Evolutionary conservation across 2,329 filamentous ascomycete species (phyloP).

Genomic region (Dothidotthia symphoricarpi): DNA sequence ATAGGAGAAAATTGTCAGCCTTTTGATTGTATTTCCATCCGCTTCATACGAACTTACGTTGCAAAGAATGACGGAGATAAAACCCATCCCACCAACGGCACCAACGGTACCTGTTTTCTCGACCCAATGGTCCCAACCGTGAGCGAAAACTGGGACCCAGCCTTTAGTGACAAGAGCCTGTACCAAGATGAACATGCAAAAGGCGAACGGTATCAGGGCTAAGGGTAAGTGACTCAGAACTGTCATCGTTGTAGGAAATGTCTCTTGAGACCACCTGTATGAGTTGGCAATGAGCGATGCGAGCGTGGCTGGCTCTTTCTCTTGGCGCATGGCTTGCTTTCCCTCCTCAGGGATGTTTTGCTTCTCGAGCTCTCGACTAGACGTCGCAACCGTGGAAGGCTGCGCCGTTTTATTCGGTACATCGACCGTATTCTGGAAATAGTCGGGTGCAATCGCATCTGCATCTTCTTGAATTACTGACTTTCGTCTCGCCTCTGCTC

Average conservation of each 20-base stretch:
- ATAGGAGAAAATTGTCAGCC: background rate
- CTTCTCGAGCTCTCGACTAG: slow-evolving; percentile 7
- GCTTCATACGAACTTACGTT: slow-evolving; percentile 56
- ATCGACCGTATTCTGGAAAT: slow-evolving; percentile 2
- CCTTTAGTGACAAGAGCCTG: slow-evolving; percentile 71
- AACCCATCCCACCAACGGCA: slow-evolving; percentile 69
- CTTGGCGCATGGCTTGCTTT: slow-evolving; percentile 2
- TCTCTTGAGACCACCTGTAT: slow-evolving; percentile 64
- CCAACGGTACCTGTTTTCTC: slow-evolving; percentile 66
- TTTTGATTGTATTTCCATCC: background rate
- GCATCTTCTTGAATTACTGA: slow-evolving; percentile 11
- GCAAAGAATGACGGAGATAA: slow-evolving; percentile 67
- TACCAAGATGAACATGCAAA: slow-evolving; percentile 73
- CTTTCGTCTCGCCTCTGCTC: slow-evolving; percentile 34
- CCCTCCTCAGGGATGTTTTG: slow-evolving; percentile 5
- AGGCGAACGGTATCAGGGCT: slow-evolving; percentile 67
- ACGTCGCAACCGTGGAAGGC: slow-evolving; percentile 1
- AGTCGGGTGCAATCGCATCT: slow-evolving; percentile 7
- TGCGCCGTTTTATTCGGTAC: slow-evolving; percentile 13
- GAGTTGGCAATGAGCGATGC: slow-evolving; percentile 49
- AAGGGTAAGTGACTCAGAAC: slow-evolving; percentile 66
- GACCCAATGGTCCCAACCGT: slow-evolving; percentile 74
- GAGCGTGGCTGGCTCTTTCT: slow-evolving; percentile 48
- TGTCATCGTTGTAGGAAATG: slow-evolving; percentile 67
- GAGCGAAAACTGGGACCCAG: slow-evolving; percentile 70